phyloP scores from a whole-genome alignment of 495 filamentous ascomycete genomes.

The Evansstolkia leycettana region DNA sequence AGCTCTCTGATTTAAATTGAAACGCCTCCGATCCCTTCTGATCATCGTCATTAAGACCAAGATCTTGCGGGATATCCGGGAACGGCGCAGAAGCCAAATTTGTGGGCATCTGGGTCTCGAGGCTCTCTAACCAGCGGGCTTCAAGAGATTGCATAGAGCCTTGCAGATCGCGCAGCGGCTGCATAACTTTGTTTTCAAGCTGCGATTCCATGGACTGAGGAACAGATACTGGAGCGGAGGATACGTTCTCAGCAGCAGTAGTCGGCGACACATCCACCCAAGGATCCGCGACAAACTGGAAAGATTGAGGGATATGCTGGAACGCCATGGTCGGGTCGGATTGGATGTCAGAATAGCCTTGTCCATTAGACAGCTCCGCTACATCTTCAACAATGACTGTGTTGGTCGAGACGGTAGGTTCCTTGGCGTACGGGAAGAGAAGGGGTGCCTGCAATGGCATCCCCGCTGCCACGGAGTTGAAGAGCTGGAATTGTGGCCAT shows the following conservation, averaged over 20 bases:
- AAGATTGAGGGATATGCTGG: conserved; percentile 24
- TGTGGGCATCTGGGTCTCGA: conserved; percentile 26
- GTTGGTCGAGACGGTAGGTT: conserved; percentile 11
- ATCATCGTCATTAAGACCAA: conserved; percentile 9
- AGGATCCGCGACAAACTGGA: conserved; percentile 19
- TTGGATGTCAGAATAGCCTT: conserved; percentile 21
- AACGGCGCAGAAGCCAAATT: conserved; percentile 18
- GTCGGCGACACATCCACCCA: conserved; percentile 17
- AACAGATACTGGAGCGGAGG: conserved; percentile 8
- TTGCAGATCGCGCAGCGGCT: conserved; percentile 14
- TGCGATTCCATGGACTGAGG: conserved; percentile 15
- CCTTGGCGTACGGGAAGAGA: conserved; percentile 29
- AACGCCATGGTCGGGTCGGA: conserved; percentile 22
- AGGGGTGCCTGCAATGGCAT: conserved; percentile 26
- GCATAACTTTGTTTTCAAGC: conserved; percentile 11
- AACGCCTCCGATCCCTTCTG: conserved; percentile 16
- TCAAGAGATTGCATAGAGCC: conserved; percentile 21
- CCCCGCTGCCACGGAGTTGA: conserved; percentile 21
- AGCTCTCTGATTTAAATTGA: conserved; percentile 30
- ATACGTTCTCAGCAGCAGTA: conserved; percentile 12
- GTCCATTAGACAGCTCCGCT: conserved; percentile 21
- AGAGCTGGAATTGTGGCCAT: conserved; percentile 31
- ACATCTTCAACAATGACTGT: conserved; percentile 32
- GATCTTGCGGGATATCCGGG: conserved; percentile 9
- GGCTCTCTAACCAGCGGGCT: conserved; percentile 24